Base-by-base conservation (phyloP, 306 rosid genomes). In the Cucumis cinereus region DNA sequence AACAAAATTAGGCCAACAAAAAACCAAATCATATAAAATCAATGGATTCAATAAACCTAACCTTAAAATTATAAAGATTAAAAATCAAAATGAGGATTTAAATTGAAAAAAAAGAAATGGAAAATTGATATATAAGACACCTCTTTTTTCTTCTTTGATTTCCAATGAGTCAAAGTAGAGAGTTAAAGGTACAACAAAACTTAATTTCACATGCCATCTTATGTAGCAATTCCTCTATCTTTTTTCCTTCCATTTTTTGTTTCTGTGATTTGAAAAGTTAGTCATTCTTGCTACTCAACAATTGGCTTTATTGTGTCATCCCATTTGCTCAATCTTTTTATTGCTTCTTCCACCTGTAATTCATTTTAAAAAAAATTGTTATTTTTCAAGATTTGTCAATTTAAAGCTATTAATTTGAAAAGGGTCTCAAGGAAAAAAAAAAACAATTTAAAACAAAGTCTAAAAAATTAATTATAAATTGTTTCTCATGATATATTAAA, bases 341-440 rank as follows among this genome's bases (percentile, higher is more conserved):
- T 26, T 30, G 95, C 86, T 77, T 88, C 92, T 77, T 81, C 91
- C 81, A 89, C 91, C 97, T 91, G 43, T 78, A 77, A 63, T 43
- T 69, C 35, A 26, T 45, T n/a, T n/a, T n/a, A n/a, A n/a, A n/a
- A n/a, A n/a, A n/a, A n/a, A n/a, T n/a, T 62, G 35, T 62, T 28
- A 61, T 23, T 26, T 59, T 4, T 26, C 12, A 49, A 4, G 1
- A 49, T 49, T 4, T 15, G 7, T 4, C 17, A 14, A 49, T 49
- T 49, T 15, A 15, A 49, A 49, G 19, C 19, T 14, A 49, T 35
- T 30, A 30, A n/a, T n/a, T n/a, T n/a, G 35, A 30, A 30, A 30
- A 30, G 35, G 35, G 35, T 30, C 35, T 30, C 35, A 30, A 30
- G 6, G 8, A 36, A 41, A 41, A 41, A 0, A 41, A 41, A 41